Evolutionary conservation across 169 alveolate genomes (phyloP), one percentile per base, ranked within the genome.

Genomic region (Plasmodium adleri): DNA sequence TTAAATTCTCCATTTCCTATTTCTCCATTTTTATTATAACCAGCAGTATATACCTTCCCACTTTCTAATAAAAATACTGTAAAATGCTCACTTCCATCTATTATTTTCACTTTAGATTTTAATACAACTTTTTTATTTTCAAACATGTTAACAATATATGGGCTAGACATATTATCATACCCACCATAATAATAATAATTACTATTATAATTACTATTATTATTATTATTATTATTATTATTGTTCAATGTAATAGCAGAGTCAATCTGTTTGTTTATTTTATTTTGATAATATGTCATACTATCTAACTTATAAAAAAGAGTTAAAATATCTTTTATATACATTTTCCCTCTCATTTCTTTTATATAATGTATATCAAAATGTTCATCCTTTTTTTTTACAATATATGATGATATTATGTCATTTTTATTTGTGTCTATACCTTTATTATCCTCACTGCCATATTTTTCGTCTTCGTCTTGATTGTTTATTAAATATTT

Each of bases 1-100:
- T 68, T 83, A 17, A 20, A 28, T 39, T 64, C 74, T n/a, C 91
- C 91, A 59, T 68, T 83, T 17, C 99, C 99, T 24, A 97, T 95
- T 91, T 98, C 98, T 74, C 99, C 99, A 80, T 95, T 94, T 47
- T 96, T 93, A 58, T 98, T 96, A 49, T 96, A 97, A 2, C 99
- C 99, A 98, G 99, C 97, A 9, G 98, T 88, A 94, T 94, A 97
- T 9, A 98, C 95, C 32, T 93, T 73, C 4, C 99, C 99, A 68
- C 94, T 94, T 15, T 94, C 97, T 24, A 96, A 74, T 54, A 93
- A 72, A 91, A 93, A 95, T 93, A 97, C 45, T 8, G 94, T 93
- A 91, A 95, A 98, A 72, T 95, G 93, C 13, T 95, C 92, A 58
- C 99, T 98, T 54, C 98, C 96, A 1, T 97, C 97, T 39, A 97